Evolutionary conservation across 371 early-diverging fungal species (phyloP).

Genomic region (Actinomucor elegans): DNA sequence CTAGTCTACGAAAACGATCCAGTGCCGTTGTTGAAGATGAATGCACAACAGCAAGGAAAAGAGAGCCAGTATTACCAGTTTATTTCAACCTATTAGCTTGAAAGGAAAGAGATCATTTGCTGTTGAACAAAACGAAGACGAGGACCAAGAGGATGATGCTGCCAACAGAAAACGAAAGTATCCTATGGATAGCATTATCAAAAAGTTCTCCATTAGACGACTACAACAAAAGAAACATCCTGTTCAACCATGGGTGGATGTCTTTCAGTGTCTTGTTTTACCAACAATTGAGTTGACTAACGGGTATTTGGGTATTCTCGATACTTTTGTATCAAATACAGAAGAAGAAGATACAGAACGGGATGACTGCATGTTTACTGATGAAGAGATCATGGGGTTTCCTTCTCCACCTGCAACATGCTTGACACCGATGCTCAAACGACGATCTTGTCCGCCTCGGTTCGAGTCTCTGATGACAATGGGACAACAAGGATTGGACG

Average conservation of each 20-base stretch:
- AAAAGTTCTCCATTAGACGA: not conserved
- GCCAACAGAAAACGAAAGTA: not conserved
- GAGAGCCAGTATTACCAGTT: not conserved
- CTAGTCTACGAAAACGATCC: too few species aligned
- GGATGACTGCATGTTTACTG: too few species aligned
- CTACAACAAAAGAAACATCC: not conserved
- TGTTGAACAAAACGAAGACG: not conserved
- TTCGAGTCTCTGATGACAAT: too few species aligned
- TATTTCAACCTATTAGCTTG: not conserved
- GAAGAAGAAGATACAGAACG: too few species aligned
- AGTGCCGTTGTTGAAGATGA: too few species aligned
- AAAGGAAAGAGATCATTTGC: not conserved
- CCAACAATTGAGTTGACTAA: constrained; percentile 13
- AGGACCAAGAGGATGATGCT: not conserved
- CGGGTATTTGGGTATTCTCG: constrained; percentile 4
- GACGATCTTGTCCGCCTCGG: too few species aligned
- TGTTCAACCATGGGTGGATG: not conserved
- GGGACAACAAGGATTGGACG: too few species aligned
- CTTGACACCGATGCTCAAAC: too few species aligned
- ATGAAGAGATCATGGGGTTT: too few species aligned
- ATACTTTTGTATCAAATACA: too few species aligned
- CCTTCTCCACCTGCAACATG: too few species aligned
- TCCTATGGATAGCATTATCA: not conserved
- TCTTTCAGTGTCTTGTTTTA: not conserved
- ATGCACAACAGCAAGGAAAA: not conserved